Conservation (phyloP, 225 moss, liverwort and hornwort genomes). For the Bryoerythrophyllum caledonicum region DNA sequence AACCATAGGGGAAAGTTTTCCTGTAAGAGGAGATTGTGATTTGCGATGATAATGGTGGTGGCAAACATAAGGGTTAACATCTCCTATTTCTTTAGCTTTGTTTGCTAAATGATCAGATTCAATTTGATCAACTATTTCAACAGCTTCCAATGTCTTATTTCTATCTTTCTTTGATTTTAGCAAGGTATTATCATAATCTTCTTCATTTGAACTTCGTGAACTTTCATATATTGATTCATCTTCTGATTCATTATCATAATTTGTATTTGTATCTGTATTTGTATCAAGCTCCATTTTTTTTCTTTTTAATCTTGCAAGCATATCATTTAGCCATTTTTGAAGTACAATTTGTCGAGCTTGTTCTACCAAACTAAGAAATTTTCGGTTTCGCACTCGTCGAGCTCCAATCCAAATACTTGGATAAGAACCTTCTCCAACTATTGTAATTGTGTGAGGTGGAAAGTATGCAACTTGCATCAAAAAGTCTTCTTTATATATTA, state of each 20-base stretch:
- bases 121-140: slow-evolving; percentile 25
- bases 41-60: slow-evolving; percentile 38
- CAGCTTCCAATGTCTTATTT: slow-evolving; percentile 20
- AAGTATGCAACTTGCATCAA: slow-evolving; percentile 73
- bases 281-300: not conserved
- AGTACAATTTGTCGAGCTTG: slow-evolving; percentile 55
- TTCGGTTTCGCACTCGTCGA: slow-evolving; percentile 61
- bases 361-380: slow-evolving; percentile 67
- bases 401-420: slow-evolving; percentile 78
- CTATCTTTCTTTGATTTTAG: slow-evolving; percentile 24
- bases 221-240: slow-evolving; percentile 28
- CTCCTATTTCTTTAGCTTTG: not conserved
- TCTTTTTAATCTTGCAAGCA: slow-evolving; percentile 30
- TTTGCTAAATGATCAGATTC: not conserved
- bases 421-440: slow-evolving; percentile 79
- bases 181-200: not conserved
- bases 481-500: slow-evolving; percentile 24
- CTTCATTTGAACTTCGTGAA: not conserved
- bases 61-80: not conserved
- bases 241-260: not conserved
- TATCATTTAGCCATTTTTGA: slow-evolving; percentile 37
- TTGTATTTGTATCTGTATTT: not conserved
- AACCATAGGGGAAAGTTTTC: slow-evolving; percentile 28
- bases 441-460: slow-evolving; percentile 52
- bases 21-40: slow-evolving; percentile 32